phyloP scores from a whole-genome alignment of 306 rosid genomes.

The Castanea sativa region DNA sequence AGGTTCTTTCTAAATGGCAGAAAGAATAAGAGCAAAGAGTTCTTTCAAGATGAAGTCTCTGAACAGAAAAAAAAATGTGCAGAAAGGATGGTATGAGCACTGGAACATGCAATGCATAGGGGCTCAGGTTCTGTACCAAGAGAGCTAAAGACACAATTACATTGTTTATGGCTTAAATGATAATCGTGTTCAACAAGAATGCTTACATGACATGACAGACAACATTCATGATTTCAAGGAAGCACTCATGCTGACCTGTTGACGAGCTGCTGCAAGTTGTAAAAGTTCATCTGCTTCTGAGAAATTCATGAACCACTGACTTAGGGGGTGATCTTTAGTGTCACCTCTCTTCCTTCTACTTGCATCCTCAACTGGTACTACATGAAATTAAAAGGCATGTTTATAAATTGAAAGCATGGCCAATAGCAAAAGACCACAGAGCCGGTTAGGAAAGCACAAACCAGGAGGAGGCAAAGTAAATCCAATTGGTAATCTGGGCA shows the following conservation, averaged over 20 bases:
- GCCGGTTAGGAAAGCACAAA: slow-evolving; percentile 24
- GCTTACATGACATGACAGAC: neutral
- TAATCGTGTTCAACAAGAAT: neutral
- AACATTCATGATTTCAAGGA: neutral
- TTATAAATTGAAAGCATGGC: slow-evolving; percentile 16
- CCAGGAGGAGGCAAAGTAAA: slow-evolving; percentile 61
- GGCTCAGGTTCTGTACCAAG: neutral
- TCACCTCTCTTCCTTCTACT: slow-evolving; percentile 68
- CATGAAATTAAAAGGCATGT: slow-evolving; percentile 14
- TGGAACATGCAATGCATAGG: neutral
- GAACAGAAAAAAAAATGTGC: too few relatives aligned
- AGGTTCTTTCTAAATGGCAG: too few relatives aligned
- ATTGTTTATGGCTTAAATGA: neutral
- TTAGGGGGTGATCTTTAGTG: slow-evolving; percentile 62
- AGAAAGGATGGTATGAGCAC: neutral
- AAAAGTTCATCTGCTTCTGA: slow-evolving; percentile 86
- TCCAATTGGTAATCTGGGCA: slow-evolving; percentile 65
- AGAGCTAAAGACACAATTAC: neutral
- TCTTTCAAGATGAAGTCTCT: too few relatives aligned
- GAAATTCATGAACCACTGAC: slow-evolving; percentile 69
- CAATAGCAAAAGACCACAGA: slow-evolving; percentile 15
- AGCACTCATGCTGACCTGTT: slow-evolving; percentile 49
- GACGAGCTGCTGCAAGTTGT: slow-evolving; percentile 83
- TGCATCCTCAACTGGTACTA: slow-evolving; percentile 64
- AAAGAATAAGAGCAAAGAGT: too few relatives aligned